Base-by-base conservation (phyloP, 768 basidiomycete species). In the Trametes villosa region DNA sequence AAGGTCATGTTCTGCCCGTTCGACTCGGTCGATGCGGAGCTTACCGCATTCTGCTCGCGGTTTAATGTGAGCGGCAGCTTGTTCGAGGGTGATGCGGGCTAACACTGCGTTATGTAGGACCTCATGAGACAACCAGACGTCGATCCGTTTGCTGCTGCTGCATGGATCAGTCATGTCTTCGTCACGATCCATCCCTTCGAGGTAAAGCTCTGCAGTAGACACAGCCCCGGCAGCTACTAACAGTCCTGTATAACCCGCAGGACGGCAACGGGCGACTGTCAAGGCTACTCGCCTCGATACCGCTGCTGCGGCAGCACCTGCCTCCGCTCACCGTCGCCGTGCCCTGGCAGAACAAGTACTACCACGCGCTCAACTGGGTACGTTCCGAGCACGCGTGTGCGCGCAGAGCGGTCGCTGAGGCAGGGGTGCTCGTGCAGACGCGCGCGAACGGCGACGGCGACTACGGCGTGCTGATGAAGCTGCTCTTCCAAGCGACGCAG, bases 111-210 rank as follows among this genome's bases (percentile, higher is more conserved):
- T 27, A 22, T n/a, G 9, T 30, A 55, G 53, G 61, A 59, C 18
- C 8, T 51, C 17, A 45, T 59, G 50, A 52, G 50, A 40, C 49
- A 45, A 31, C 42, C 17, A 20, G 51, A 62, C 34, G 34, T 57
- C 1, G 54, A 56, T 26, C 61, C 61, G 9, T 62, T 62, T 50
- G 61, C 56, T 4, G 55, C 56, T 7, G 54, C 61, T 1, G 61
- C 61, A 4, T 62, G 61, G 61, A 62, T 62, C 24, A 62, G 61
- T 50, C 55, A 62, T 27, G 61, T 62, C 30, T 62, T 62, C n/a
- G 51, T 62, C 18, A 57, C 54, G 9, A 52, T 62, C 15, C 61
- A 62, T 31, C 61, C 61, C 11, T 62, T 62, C 50, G 55, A 62
- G 61, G 61, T 57, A 50, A 24, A 18, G 40, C 27, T 26, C 17